Percentiles rank a stretch among this genome's conserved stretches.
Evolutionary conservation across 495 filamentous ascomycete species (phyloP).

Genomic region (Tuber magnatum): DNA sequence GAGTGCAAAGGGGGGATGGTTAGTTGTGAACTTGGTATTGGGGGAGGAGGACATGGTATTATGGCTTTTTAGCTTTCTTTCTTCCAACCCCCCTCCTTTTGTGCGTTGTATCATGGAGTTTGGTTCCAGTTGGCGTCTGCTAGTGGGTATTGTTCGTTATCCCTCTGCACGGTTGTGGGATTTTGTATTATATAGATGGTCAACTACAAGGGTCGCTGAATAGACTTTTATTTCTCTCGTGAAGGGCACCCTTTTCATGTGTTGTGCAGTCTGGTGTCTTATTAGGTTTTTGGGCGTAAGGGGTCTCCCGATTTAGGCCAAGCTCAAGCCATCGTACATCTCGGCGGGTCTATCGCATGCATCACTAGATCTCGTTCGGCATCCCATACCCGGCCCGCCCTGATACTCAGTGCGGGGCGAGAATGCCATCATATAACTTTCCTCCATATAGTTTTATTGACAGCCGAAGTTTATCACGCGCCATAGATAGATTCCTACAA

Average conservation of each 20-base stretch:
- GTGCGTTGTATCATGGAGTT: not conserved
- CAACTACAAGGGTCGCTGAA: not conserved
- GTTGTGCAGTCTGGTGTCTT: not conserved
- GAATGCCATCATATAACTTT: too few species aligned
- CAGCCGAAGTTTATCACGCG: too few species aligned
- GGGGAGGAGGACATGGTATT: not conserved
- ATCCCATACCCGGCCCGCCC: not conserved
- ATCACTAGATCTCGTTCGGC: not conserved
- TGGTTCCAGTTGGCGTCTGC: not conserved
- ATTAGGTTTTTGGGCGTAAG: not conserved
- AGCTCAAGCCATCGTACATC: too few species aligned
- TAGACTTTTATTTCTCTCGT: not conserved
- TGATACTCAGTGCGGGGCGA: too few species aligned
- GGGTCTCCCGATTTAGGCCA: not conserved
- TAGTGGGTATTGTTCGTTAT: constrained; percentile 3
- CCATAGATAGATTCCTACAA: too few species aligned
- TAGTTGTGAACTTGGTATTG: not conserved
- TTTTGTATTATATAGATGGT: not conserved
- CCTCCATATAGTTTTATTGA: too few species aligned
- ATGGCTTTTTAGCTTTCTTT: constrained; percentile 12
- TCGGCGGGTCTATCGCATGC: not conserved
- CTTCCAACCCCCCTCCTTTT: not conserved
- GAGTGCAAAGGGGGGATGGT: not conserved
- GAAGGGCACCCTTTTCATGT: not conserved
- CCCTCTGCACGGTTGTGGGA: not conserved